Base-by-base conservation (phyloP, 2,329 filamentous ascomycete genomes). In the Phoma herbarum region DNA sequence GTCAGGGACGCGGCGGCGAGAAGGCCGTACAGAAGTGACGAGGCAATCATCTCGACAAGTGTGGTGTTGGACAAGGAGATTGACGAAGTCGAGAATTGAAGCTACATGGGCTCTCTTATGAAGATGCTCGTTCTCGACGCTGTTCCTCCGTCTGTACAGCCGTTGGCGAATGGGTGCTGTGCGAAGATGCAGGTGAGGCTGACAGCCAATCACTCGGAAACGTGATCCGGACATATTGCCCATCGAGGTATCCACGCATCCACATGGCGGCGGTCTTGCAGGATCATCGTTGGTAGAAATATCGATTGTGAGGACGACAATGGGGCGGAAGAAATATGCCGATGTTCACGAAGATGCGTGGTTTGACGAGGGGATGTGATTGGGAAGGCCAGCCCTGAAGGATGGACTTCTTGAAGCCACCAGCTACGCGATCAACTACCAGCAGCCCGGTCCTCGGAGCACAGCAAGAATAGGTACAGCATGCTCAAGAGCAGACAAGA, bases 201-300 rank as follows among this genome's bases (percentile, higher is more conserved):
- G 25, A 26, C 31, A 64, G 57, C 69, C 68, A 72, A 71, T 71
- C 66, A 64, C 41, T 61, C 39, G 3, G 14, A 45, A 67, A 72
- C 69, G 69, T 72, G 69, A 69, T 56, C 43, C 64, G 61, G 65
- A 41, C 42, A 37, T 51, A 28, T 41, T 64, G 16, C 65, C 50
- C 3, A 23, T 53, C 25, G 20, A n/a, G 50, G 55, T 10, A 20
- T 12, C 1, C 11, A 16, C 35, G 55, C 48, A 31, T 28, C 26
- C 59, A 28, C 59, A 50, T 47, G 18, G 41, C 29, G 55, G 28
- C 20, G 37, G 25, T 20, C 47, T 43, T 48, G 56, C 23, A 52
- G 31, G 41, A 23, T 26, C 49, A 52, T 31, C n/a, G 58, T 41
- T 52, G 53, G 37, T 49, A 51, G 29, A 42, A 35, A 39, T 39